These are phyloP conservation scores for Beauveria bassiana DNA, from an alignment of 2,329 filamentous ascomycete species.

Conservation along the genomic window DNA sequence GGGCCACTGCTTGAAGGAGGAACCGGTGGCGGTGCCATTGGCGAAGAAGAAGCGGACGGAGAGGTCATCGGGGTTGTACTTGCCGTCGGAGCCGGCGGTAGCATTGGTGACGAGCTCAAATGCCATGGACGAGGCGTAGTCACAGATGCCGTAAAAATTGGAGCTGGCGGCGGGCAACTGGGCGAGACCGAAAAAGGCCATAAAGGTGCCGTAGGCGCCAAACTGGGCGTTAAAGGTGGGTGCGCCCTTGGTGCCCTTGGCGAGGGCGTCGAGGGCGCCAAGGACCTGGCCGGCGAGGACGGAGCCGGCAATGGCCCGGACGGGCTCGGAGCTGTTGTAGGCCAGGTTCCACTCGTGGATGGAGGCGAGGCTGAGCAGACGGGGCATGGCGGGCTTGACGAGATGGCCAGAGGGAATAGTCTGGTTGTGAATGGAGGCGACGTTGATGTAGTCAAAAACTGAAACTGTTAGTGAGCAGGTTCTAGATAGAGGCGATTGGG, in stretches of 20 bases:
- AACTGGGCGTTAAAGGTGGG: conserved; percentile 46
- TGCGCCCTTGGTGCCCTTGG: conserved; percentile 29
- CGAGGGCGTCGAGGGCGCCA: conserved; percentile 43
- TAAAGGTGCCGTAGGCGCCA: conserved; percentile 54
- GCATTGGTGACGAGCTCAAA: conserved; percentile 63
- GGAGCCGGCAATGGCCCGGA: conserved; percentile 50
- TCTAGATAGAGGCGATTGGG: background rate
- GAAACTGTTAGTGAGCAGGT: conserved; percentile 12
- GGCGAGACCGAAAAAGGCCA: conserved; percentile 55
- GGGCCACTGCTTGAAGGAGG: conserved; percentile 46
- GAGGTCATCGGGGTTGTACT: conserved; percentile 39
- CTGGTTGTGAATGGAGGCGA: conserved; percentile 51
- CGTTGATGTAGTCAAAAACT: conserved; percentile 55
- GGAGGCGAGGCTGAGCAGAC: conserved; percentile 68
- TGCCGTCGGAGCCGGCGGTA: conserved; percentile 32
- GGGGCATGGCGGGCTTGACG: conserved; percentile 47
- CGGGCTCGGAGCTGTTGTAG: conserved; percentile 66
- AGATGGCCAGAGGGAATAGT: conserved; percentile 41
- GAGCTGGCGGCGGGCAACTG: conserved; percentile 40
- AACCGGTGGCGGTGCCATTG: conserved; percentile 47
- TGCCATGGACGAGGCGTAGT: conserved; percentile 74
- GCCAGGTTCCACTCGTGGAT: conserved; percentile 75
- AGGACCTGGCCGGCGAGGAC: conserved; percentile 50
- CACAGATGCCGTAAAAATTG: conserved; percentile 69
- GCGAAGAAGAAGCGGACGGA: conserved; percentile 54